These are phyloP conservation scores for Pseudocercospora pini-densiflorae DNA, from an alignment of 2,329 filamentous ascomycete genomes.

Conservation along the genomic window DNA sequence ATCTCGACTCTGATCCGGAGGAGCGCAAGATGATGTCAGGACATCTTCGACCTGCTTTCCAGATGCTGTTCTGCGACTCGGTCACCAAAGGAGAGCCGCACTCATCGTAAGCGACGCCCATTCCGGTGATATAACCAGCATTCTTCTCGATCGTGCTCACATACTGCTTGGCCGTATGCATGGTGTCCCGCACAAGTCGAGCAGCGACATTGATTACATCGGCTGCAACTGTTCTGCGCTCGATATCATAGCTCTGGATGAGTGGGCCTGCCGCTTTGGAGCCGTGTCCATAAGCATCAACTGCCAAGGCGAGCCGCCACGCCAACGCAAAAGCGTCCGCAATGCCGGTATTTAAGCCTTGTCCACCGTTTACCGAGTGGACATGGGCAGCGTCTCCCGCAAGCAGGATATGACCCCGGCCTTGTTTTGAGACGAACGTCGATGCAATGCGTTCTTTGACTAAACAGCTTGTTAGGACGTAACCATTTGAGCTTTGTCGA, in stretches of 20 bases:
- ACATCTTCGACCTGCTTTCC: slow-evolving; percentile 15
- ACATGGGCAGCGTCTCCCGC: slow-evolving; percentile 44
- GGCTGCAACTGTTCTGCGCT: slow-evolving; percentile 16
- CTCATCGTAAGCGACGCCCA: slow-evolving; percentile 15
- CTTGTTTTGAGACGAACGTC: slow-evolving; percentile 15
- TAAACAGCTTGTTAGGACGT: background rate
- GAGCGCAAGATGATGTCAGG: slow-evolving; percentile 10
- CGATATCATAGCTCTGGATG: slow-evolving; percentile 16
- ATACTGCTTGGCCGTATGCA: slow-evolving; percentile 17
- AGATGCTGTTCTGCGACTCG: slow-evolving; percentile 12
- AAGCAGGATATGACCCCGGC: slow-evolving; percentile 30
- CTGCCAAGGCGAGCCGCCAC: slow-evolving; percentile 32
- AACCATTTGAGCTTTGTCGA: background rate
- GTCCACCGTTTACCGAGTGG: slow-evolving; percentile 43
- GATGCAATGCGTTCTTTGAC: slow-evolving; percentile 21
- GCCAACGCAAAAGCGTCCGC: slow-evolving; percentile 43
- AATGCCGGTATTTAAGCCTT: slow-evolving; percentile 46
- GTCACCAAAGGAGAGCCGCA: slow-evolving; percentile 3
- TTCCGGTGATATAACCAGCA: slow-evolving; percentile 19
- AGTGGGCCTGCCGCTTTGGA: background rate
- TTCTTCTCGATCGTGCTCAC: slow-evolving; percentile 20
- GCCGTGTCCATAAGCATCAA: background rate
- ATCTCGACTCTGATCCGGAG: background rate
- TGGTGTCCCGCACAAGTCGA: slow-evolving; percentile 16
- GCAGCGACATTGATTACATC: slow-evolving; percentile 21